Base-by-base conservation (phyloP, 106 monocot species). In the Phalaenopsis aphrodite region DNA sequence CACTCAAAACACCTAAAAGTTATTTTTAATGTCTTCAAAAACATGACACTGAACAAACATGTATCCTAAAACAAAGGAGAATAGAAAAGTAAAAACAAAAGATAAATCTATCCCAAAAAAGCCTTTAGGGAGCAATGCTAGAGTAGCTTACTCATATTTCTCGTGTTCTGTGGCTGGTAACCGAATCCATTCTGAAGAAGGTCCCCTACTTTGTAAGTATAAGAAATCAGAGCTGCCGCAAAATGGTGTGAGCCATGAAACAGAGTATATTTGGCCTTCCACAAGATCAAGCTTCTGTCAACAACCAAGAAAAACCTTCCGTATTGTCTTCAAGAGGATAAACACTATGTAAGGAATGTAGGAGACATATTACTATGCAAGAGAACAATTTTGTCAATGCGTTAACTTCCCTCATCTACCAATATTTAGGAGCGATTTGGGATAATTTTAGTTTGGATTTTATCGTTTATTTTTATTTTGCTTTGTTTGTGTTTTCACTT, bases 241-340 rank as follows among this genome's bases (percentile, higher is more conserved):
- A 72, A 81, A 55, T 39, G 98, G 94, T 58, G 82, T 55, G n/a
- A 98, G 88, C 37, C 98, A 90, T 42, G 88, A 76, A 73, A 94
- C 98, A 89, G 82, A 82, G 55, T 98, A 94, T 81, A 89, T 88
- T 81, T 94, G 85, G 46, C 98, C 98, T 89, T 98, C 98, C 81
- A 91, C 85, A 46, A 98, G 88, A 75, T 98, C 94, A 85, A 79
- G 30, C 88, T 85, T 94, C 98, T 98, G 85, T 79, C 7, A 78
- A 78, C 14, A 57, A 81, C 46, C 36, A 58, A 47, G 24, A 19
- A 75, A 30, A 42, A 42, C 38, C 37, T 41, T 46, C 2, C 8
- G 6, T 76, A 23, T 42, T 57, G 12, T 42, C 67, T 81, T 49
- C 49, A 42, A 74, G 74, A 39, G 55, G 19, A 30, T 11, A 30